Base-by-base conservation (phyloP, 1,284 basidiomycete genomes). In the Porogramme epimiltina region DNA sequence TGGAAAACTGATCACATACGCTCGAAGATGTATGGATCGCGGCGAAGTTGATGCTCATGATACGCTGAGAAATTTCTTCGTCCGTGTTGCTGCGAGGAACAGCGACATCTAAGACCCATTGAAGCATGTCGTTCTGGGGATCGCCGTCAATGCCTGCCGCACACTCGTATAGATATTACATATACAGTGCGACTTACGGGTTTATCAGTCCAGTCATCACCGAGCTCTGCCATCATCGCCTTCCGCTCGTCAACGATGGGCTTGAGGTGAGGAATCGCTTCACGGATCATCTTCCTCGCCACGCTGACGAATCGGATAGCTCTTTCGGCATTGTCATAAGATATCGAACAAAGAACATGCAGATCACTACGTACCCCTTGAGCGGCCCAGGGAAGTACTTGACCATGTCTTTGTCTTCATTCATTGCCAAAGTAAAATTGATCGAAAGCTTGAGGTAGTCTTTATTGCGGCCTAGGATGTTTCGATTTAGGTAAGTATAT, bases 11-110 rank as follows among this genome's bases (percentile, higher is more conserved):
- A 39, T 8, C 13, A 44, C 62, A 15, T 42, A 69, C 70, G 36
- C 34, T 63, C 0, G 68, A 66, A 11, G 66, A 62, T 1, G 70
- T 70, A 50, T 70, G 68, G n/a, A 69, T 67, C 1, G 69, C 62
- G 3, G 64, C 66, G 49, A 70, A 68, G 51, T 72, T 70, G 28
- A 31, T 31, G 13, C 6, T 6, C 28, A 31, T 31, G 28, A 31
- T 13, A 6, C 28, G 28, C 13, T 31, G 8, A 6, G 28, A 31
- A 6, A 31, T 6, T 8, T 6, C 28, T 13, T 13, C 6, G 28
- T 31, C 28, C 13, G 28, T 31, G 28, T 13, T 31, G 28, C 28
- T 6, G 13, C 13, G 6, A 6, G 28, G 28, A 6, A 31, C 28
- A 13, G 28, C 8, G 8, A 31, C 60, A 15, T 68, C 65, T 9